A percentile compares a stretch with the other conserved stretches of the same genome.
Conservation (phyloP, 495 filamentous ascomycete genomes). For the Choiromyces venosus region DNA sequence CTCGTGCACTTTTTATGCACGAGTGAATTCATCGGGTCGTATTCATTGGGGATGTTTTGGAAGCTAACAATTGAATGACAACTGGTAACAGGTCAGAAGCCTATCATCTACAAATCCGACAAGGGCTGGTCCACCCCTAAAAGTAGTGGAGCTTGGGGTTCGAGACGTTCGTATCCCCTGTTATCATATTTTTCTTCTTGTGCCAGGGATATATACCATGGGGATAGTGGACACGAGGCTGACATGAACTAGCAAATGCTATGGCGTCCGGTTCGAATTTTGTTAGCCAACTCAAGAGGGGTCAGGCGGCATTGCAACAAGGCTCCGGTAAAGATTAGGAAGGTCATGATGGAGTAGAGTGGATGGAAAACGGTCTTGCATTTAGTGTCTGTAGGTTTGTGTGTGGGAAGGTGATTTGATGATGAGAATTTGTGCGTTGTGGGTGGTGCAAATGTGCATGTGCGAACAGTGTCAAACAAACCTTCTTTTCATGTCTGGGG, state of each 20-base stretch:
- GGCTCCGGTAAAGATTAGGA: background rate
- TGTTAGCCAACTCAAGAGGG: constrained; percentile 34
- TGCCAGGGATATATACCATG: background rate
- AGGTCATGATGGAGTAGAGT: background rate
- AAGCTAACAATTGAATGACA: background rate
- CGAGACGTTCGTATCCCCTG: constrained; percentile 25
- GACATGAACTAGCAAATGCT: constrained; percentile 30
- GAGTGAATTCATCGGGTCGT: background rate
- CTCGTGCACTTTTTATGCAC: background rate
- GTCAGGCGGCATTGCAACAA: constrained; percentile 32
- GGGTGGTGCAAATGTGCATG: background rate
- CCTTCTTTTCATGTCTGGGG: background rate
- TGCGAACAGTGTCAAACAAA: background rate
- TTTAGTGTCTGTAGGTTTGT: background rate
- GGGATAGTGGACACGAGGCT: background rate
- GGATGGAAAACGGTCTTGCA: background rate
- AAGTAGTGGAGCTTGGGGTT: constrained; percentile 30
- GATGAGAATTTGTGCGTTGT: background rate
- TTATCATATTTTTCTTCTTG: background rate
- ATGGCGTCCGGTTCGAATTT: constrained; percentile 38
- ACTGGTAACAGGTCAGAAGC: constrained; percentile 29
- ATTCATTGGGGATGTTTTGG: background rate
- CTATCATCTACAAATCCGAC: constrained; percentile 39
- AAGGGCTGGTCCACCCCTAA: constrained; percentile 40
- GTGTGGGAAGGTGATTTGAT: background rate